Conservation (phyloP, 768 basidiomycete species). For the Amyloporia xantha region DNA sequence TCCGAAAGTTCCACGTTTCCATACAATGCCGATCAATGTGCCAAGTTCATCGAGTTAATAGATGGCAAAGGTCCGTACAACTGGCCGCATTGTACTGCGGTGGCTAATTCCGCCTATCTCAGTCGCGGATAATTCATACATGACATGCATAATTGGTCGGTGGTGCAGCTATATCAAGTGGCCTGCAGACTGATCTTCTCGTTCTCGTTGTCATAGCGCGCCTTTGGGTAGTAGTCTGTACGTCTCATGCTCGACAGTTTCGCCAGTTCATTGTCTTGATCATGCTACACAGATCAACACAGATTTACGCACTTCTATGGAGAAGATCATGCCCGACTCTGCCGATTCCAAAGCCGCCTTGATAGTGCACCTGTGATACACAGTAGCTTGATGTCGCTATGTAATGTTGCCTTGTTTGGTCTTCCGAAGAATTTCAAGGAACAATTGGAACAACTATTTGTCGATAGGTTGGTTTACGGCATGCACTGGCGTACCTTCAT, state of each 20-base stretch:
- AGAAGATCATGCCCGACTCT: constrained; percentile 19
- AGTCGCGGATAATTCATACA: constrained; percentile 1
- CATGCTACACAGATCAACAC: constrained; percentile 8
- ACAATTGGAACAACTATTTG: constrained; percentile 15
- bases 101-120: background rate
- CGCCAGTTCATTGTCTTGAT: too few relatives aligned
- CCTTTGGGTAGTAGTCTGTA: constrained; percentile 14
- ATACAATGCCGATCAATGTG: constrained; percentile 17
- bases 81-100: constrained; percentile 9
- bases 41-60: constrained; percentile 13
- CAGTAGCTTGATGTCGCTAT: constrained; percentile 1
- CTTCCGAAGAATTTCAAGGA: constrained; percentile 7
- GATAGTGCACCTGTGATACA: background rate
- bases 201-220: constrained; percentile 9
- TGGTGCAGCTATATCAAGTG: background rate
- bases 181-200: background rate
- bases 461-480: constrained; percentile 18
- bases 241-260: background rate
- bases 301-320: constrained; percentile 22
- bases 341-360: constrained; percentile 14
- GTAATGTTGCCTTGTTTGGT: constrained; percentile 10
- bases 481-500: constrained; percentile 21
- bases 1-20: constrained; percentile 22
- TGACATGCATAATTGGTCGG: constrained; percentile 14
- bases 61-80: background rate